Evolutionary conservation across 2,329 filamentous ascomycete genomes (phyloP), one percentile per base, ranked within the genome.

Genomic region (Monosporascus sp.): DNA sequence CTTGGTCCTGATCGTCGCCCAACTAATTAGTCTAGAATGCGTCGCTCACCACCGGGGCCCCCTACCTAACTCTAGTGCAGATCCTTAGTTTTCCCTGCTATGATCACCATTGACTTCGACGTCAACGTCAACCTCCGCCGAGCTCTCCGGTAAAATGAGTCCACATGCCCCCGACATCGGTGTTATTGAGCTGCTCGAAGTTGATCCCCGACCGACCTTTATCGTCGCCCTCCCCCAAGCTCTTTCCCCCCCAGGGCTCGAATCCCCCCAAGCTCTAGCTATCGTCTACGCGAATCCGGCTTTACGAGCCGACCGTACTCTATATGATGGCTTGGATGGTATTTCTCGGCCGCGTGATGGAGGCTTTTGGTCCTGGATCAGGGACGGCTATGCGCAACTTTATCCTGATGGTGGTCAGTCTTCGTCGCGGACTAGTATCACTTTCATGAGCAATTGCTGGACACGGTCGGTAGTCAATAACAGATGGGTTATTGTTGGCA

Each of bases 131-230:
- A 48, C 26, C 40, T 26, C 48, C 47, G 46, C 50, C 46, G 49
- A 38, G 50, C 48, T 52, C 52, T 46, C 31, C 9, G 31, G 31
- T 14, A 58, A 50, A 40, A 60, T 60, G 58, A 46, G 43, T 53
- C 50, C 52, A 43, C 50, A 50, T 53, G 37, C n/a, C 24, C 56
- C 53, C 52, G 55, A 57, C 54, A 49, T 58, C 43, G 68, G 68
- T 61, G 66, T 74, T 50, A 60, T 71, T 54, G 71, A 74, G 58
- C 66, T 76, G 14, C 67, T 75, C 57, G 65, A 70, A 55, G 68
- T 65, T 55, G 74, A 76, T 54, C 70, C 71, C 31, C 68, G 74
- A 51, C 72, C 74, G 50, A 70, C 70, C 44, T 76, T 76, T 45
- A 64, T 75, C 52, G 68, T 72, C 47, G 63, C 62, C 31, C 49